Evolutionary conservation across 768 basidiomycete species (phyloP), one percentile per base, ranked within the genome.

Genomic region (Pleurotus citrinopileatus): DNA sequence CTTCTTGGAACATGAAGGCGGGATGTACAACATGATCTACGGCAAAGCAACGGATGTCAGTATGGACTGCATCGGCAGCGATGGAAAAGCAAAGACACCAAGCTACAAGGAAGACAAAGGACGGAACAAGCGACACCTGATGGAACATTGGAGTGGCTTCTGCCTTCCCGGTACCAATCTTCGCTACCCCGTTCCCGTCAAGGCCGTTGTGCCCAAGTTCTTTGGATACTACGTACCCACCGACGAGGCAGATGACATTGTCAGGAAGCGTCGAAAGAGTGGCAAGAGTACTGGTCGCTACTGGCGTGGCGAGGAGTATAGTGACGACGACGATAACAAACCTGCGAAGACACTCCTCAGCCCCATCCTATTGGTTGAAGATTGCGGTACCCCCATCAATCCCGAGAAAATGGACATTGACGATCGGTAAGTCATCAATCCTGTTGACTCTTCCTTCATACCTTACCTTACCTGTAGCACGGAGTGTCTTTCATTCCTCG

Each of bases 191-290:
- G 72, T 76, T 0, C 73, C 72, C 9, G 67, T 72, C 6, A 55
- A 63, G 8, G 73, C 79, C 1, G 52, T 78, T 40, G 74, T 75
- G 1, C 81, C 81, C 0, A 78, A 80, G 60, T 80, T 75, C 62
- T 81, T 73, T 42, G 78, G 81, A 5, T 79, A 73, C 57, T 82
- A 80, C 50, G 50, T 44, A 0, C 71, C 71, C 1, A 58, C 65
- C 13, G 57, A 50, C 0, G 45, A 58, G 20, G 7, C 22, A 3
- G 48, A 50, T 8, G 48, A 34, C 10, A 3, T n/a, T 4, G 32
- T 25, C 7, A 34, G 15, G 29, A 37, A n/a, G 27, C 29, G 17
- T 4, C 45, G 45, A n/a, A 20, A 28, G 15, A 45, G 22, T 3
- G 55, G 55, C 40, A 52, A 55, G 8, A 10, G 17, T 19, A 17